Evolutionary conservation across 768 basidiomycete genomes (phyloP).

Genomic region (Phlebiopsis gigantea): DNA sequence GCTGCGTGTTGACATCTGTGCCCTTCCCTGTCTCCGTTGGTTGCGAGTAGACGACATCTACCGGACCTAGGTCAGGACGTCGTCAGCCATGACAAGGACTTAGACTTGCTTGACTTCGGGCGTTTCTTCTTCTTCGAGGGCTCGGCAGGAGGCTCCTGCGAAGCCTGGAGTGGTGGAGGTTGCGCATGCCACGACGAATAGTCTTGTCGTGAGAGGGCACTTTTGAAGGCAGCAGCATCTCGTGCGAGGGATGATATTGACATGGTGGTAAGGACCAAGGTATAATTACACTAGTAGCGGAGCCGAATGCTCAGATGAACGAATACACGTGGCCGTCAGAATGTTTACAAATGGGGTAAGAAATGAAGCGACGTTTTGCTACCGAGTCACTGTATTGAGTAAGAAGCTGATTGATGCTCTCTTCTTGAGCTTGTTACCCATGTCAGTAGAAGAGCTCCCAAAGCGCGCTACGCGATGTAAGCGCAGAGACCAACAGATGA

Average conservation of each 20-base stretch:
- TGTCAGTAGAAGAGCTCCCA: neutral
- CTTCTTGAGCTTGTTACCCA: neutral
- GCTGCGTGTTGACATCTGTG: constrained; percentile 78
- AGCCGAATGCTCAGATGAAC: neutral
- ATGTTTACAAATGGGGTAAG: neutral
- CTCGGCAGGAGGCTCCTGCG: constrained; percentile 26
- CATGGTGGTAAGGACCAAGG: neutral
- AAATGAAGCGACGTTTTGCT: neutral
- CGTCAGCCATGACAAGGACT: neutral
- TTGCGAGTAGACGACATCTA: constrained; percentile 80
- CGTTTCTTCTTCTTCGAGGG: constrained; percentile 48
- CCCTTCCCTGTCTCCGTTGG: constrained; percentile 83
- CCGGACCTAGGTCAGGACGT: constrained; percentile 13
- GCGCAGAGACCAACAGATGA: neutral
- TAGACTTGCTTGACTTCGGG: constrained; percentile 56
- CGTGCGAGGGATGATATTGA: constrained; percentile 64
- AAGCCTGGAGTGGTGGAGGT: constrained; percentile 34
- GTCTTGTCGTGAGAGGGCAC: constrained; percentile 56
- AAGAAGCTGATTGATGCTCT: neutral
- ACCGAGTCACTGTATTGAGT: neutral
- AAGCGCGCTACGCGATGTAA: constrained; percentile 1
- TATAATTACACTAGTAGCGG: neutral
- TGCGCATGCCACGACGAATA: constrained; percentile 75
- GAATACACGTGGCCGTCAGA: neutral
- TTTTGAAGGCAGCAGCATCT: constrained; percentile 70